Evolutionary conservation across 2,329 filamentous ascomycete genomes (phyloP).

Genomic region (Xylaria sp.): DNA sequence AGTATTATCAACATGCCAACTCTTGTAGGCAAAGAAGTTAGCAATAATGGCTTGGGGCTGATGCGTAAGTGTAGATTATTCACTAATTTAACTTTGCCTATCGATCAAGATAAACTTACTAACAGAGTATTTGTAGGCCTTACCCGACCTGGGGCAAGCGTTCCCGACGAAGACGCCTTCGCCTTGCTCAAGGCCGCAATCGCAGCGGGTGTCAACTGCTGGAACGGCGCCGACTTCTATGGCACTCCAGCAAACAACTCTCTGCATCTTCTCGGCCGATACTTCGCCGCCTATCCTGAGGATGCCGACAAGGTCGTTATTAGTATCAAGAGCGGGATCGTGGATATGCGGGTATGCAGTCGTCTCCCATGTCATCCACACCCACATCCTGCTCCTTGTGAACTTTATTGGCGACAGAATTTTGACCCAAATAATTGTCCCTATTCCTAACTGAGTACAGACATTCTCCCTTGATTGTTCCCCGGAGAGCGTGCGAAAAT

Average conservation of each 20-base stretch:
- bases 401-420: too few species aligned
- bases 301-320: constrained; percentile 65
- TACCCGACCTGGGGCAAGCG: background rate
- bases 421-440: background rate
- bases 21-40: constrained; percentile 15
- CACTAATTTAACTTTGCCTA: background rate
- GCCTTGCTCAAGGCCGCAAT: constrained; percentile 23
- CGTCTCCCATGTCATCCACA: too few species aligned
- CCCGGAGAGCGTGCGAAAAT: constrained; percentile 59
- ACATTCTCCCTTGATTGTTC: constrained; percentile 53
- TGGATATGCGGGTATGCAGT: constrained; percentile 28
- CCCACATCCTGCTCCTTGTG: background rate
- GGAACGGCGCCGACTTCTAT: constrained; percentile 33
- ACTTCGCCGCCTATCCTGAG: constrained; percentile 65
- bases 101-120: background rate
- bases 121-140: background rate
- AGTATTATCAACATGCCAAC: background rate
- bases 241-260: constrained; percentile 61
- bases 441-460: background rate
- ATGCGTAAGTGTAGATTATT: constrained; percentile 3
- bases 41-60: constrained; percentile 8
- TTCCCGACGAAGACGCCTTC: constrained; percentile 20
- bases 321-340: constrained; percentile 63
- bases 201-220: constrained; percentile 20
- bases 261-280: constrained; percentile 61